Evolutionary conservation across 371 early-diverging fungal genomes (phyloP).

Genomic region (Blastocladiella emersonii): DNA sequence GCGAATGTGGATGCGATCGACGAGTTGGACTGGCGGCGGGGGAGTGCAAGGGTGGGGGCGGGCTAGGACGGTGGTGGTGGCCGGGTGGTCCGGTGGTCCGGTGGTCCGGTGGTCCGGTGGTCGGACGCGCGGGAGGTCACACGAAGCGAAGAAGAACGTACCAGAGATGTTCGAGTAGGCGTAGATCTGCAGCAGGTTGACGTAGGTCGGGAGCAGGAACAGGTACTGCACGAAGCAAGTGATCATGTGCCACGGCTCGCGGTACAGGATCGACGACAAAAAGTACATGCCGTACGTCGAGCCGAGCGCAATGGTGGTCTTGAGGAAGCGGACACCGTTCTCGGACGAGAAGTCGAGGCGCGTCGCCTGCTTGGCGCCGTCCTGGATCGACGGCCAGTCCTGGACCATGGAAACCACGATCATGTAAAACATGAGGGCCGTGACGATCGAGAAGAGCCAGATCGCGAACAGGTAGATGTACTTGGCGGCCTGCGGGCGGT

Average conservation of each 20-base stretch:
- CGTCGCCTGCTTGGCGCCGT: slow-evolving; percentile 11
- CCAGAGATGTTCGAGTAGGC: slow-evolving; percentile 49
- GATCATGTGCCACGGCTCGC: slow-evolving; percentile 54
- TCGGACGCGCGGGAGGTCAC: background rate
- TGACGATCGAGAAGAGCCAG: slow-evolving; percentile 39
- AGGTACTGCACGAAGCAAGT: slow-evolving; percentile 46
- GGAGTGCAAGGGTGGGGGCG: too few species aligned
- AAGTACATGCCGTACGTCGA: slow-evolving; percentile 54
- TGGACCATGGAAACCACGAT: slow-evolving; percentile 15
- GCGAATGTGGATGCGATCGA: too few species aligned
- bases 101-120: too few species aligned
- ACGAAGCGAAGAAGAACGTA: background rate
- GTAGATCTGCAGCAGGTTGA: slow-evolving; percentile 47
- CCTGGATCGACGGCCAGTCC: slow-evolving; percentile 15
- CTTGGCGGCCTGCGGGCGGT: slow-evolving; percentile 59
- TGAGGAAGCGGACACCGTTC: slow-evolving; percentile 33
- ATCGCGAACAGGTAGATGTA: slow-evolving; percentile 47
- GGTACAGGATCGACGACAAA: slow-evolving; percentile 38
- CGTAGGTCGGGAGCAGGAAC: slow-evolving; percentile 43
- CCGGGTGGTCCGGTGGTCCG: too few species aligned
- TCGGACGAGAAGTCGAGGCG: slow-evolving; percentile 8
- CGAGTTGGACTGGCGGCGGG: too few species aligned
- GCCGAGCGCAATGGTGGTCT: slow-evolving; percentile 27
- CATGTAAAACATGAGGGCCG: slow-evolving; percentile 37
- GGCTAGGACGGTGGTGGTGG: background rate